Evolutionary conservation across 1,284 basidiomycete genomes (phyloP).

Genomic region (Trametes pubescens): DNA sequence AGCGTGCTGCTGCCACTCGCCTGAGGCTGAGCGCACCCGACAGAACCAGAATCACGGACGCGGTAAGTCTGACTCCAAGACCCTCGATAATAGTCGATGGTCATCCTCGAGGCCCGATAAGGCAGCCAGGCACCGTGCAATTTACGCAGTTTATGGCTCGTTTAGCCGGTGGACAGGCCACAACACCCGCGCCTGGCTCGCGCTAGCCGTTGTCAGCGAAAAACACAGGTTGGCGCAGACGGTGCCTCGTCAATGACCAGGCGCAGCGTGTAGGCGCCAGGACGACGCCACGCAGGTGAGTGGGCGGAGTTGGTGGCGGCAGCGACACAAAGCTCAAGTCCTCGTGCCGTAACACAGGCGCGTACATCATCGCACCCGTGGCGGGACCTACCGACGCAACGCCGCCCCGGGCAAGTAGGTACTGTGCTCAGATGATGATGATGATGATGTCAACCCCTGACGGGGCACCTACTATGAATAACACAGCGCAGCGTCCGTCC

Average conservation of each 20-base stretch:
- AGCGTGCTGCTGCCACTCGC: background rate
- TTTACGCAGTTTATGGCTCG: slow-evolving; percentile 6
- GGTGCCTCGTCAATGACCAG: slow-evolving; percentile 3
- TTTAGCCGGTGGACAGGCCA: slow-evolving; percentile 9
- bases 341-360: slow-evolving; percentile 35
- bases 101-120: slow-evolving; percentile 19
- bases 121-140: slow-evolving; percentile 17
- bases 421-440: too few relatives aligned
- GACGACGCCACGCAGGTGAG: slow-evolving; percentile 25
- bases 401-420: background rate
- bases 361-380: slow-evolving; percentile 13
- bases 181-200: slow-evolving; percentile 5
- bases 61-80: slow-evolving; percentile 25
- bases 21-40: background rate
- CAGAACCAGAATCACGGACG: background rate
- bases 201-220: slow-evolving; percentile 6
- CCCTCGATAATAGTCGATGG: slow-evolving; percentile 19
- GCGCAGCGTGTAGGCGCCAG: slow-evolving; percentile 12
- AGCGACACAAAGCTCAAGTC: slow-evolving; percentile 37
- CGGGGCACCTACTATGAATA: slow-evolving; percentile 3
- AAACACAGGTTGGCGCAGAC: slow-evolving; percentile 2
- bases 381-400: slow-evolving; percentile 4
- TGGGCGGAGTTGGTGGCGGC: slow-evolving; percentile 29
- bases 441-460: slow-evolving; percentile 11
- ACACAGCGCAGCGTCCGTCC: slow-evolving; percentile 3